phyloP scores from a whole-genome alignment of 2,329 filamentous ascomycete genomes.

The Penicillium frequentans region DNA sequence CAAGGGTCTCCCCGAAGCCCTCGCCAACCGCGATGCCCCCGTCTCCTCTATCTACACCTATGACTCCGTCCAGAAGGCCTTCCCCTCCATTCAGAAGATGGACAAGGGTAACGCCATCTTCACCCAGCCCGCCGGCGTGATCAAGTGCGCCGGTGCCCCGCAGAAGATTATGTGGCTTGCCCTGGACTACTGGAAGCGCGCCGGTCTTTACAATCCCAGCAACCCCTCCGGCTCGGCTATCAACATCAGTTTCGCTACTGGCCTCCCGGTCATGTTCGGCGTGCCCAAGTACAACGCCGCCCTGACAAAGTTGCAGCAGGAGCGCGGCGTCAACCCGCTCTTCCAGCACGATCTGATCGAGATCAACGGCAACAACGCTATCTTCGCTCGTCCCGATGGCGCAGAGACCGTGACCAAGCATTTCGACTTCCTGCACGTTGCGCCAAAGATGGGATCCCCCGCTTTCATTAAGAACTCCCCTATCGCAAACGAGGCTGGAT shows the following conservation, averaged over 20 bases:
- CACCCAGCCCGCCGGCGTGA: constrained; percentile 58
- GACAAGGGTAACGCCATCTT: constrained; percentile 57
- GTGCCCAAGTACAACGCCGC: constrained; percentile 60
- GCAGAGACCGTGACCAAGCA: constrained; percentile 45
- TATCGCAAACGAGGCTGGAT: constrained; percentile 57
- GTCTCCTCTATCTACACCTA: constrained; percentile 62
- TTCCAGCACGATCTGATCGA: constrained; percentile 59
- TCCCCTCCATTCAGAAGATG: constrained; percentile 49
- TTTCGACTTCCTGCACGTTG: constrained; percentile 59
- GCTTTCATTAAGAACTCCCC: constrained; percentile 55
- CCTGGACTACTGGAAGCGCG: constrained; percentile 58
- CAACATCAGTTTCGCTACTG: constrained; percentile 58
- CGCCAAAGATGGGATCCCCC: constrained; percentile 61
- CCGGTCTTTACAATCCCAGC: constrained; percentile 51
- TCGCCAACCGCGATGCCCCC: constrained; percentile 47
- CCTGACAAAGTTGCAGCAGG: constrained; percentile 55
- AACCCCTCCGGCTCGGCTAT: constrained; percentile 46
- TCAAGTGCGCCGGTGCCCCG: constrained; percentile 63
- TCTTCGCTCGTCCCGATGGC: constrained; percentile 49
- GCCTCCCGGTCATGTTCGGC: constrained; percentile 58
- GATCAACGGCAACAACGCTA: constrained; percentile 55
- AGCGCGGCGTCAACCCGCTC: constrained; percentile 58
- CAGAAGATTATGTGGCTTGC: constrained; percentile 66
- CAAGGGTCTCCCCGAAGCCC: constrained; percentile 58
- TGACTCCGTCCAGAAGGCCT: constrained; percentile 57